Percentiles rank a stretch among this genome's conserved stretches.
These are phyloP conservation scores for Pseudogymnoascus verrucosus DNA, from an alignment of 2,329 filamentous ascomycete species.

Conservation along the genomic window DNA sequence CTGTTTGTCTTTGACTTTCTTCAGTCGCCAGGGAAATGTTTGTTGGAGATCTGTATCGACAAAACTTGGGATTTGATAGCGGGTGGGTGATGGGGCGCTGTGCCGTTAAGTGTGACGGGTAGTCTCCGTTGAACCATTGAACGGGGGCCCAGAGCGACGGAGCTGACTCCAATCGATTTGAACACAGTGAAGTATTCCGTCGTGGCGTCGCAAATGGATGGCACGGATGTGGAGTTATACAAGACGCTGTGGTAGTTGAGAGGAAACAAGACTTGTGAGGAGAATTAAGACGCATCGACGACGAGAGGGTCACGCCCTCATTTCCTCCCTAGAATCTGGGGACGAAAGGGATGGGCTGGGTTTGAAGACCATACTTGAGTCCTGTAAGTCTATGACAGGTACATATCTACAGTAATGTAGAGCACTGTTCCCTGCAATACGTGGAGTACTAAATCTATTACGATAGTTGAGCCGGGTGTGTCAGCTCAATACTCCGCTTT, in stretches of 20 bases:
- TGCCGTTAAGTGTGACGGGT: background rate
- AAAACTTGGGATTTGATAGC: background rate
- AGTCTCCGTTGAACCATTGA: background rate
- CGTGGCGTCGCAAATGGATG: background rate
- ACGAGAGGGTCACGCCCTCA: conserved; percentile 3
- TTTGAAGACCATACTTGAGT: background rate
- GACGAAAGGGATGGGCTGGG: background rate
- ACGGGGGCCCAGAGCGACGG: background rate
- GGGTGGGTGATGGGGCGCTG: background rate
- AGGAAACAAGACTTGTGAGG: background rate
- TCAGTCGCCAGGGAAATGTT: background rate
- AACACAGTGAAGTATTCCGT: background rate
- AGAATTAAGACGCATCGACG: background rate
- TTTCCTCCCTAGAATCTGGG: background rate
- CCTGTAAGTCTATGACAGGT: background rate
- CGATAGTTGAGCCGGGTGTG: background rate
- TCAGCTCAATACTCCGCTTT: background rate
- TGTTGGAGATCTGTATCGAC: background rate
- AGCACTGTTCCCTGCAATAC: background rate
- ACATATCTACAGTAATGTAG: conserved; percentile 4
- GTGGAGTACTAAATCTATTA: background rate
- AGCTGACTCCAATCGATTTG: background rate
- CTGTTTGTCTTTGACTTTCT: background rate
- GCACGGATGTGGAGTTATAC: background rate
- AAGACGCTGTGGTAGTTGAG: background rate